Base-by-base conservation (phyloP, 163 green algal species). In the Dunaliella salina region DNA sequence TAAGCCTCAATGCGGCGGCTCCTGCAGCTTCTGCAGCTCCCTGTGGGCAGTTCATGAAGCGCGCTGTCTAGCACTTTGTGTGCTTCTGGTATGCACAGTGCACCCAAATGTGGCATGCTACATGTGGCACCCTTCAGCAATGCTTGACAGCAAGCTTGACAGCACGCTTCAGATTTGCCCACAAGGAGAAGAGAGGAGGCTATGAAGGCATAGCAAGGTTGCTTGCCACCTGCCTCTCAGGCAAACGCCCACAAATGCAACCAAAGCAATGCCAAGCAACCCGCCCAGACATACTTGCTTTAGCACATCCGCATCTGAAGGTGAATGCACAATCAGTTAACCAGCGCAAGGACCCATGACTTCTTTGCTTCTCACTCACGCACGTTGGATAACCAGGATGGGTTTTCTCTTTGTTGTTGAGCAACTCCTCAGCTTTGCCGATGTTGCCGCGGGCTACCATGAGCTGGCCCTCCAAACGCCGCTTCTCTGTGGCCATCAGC, bases 401-500 rank as follows among this genome's bases (percentile, higher is more conserved):
- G 40, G 40, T 50, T 50, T 79, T 30, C 84, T 87, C 85, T 24
- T 82, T 81, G 32, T 87, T 82, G 46, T 87, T 87, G 5, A 87
- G 80, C 80, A 87, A 80, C 80, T 87, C 85, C 63, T 87, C 85
- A 25, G 85, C 85, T 69, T 87, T 87, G 30, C 34, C 33, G n/a
- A 87, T 80, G 59, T 87, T 87, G 59, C 50, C n/a, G 4, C 72
- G 30, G 25, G 45, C 29, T 30, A 84, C 79, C 57, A 85, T 35
- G 15, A 87, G 80, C 80, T 84, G 80, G 15, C 46, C 80, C 35
- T 83, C 79, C 80, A 85, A 29, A 20, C 85, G 79, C 15, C 85
- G 69, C 35, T 71, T 82, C 80, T 87, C 79, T 22, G 85, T 85
- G 33, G 15, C 24, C 82, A 85, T 32, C 57, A 72, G 50, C 57